Conservation (phyloP, 257 asterid genomes). For the Solanum lycopersicoides region DNA sequence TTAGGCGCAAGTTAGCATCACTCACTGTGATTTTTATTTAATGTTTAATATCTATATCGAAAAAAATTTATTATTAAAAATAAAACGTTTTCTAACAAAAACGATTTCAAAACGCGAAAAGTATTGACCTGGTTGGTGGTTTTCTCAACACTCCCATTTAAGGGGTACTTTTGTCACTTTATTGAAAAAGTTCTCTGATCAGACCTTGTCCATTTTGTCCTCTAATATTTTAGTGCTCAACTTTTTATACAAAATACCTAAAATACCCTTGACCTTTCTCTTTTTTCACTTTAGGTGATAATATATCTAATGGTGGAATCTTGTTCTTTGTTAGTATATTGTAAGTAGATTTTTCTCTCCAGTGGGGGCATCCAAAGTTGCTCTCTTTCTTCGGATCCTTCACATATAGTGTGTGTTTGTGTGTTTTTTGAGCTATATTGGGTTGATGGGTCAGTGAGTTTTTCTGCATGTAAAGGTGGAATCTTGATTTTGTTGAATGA, state of each 20-base stretch:
- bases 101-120: no score
- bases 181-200: background rate
- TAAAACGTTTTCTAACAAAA: no score
- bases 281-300: background rate
- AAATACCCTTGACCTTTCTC: background rate
- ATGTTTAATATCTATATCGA: no score
- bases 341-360: background rate
- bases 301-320: slow-evolving; percentile 3
- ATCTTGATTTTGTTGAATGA: background rate
- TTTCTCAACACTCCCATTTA: background rate
- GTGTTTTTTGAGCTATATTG: background rate
- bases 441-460: background rate
- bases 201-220: background rate
- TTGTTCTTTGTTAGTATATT: background rate
- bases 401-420: background rate
- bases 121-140: background rate
- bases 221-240: background rate
- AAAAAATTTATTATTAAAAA: no score
- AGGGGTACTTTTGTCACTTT: background rate
- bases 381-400: slow-evolving; percentile 10
- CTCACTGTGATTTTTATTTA: background rate
- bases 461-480: background rate
- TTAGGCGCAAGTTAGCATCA: background rate
- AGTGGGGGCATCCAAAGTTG: background rate
- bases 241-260: background rate